These are phyloP conservation scores for Capsicum pubescens DNA, from an alignment of 257 asterid genomes.

Conservation along the genomic window DNA sequence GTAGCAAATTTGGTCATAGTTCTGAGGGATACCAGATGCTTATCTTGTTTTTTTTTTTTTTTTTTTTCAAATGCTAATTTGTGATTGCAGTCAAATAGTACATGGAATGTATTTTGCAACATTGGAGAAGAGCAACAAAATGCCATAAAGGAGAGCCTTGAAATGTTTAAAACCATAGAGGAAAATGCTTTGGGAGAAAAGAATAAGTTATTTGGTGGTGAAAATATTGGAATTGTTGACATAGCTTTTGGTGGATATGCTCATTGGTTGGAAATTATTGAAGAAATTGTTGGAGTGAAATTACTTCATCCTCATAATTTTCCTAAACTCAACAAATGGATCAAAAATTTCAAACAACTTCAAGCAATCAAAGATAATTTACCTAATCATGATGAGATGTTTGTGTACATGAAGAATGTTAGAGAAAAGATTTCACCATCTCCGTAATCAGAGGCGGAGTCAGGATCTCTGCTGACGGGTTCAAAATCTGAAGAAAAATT, in stretches of 20 bases:
- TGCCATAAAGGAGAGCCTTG: constrained; percentile 7
- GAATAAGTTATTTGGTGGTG: constrained; percentile 14
- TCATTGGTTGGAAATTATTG: constrained; percentile 22
- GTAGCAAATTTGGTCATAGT: too few relatives aligned
- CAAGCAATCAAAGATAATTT: neutral
- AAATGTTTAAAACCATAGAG: constrained; percentile 15
- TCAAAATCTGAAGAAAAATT: too few relatives aligned
- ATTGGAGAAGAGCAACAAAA: constrained; percentile 24
- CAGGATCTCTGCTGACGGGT: too few relatives aligned
- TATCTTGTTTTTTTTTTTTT: neutral
- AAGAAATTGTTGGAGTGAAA: constrained; percentile 18
- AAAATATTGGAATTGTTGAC: constrained; percentile 19
- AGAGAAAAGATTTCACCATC: constrained; percentile 12
- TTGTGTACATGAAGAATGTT: constrained; percentile 24
- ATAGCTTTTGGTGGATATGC: constrained; percentile 21
- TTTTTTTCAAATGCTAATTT: neutral
- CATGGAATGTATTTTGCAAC: constrained; percentile 23
- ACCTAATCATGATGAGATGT: constrained; percentile 35
- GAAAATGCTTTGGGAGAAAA: constrained; percentile 23
- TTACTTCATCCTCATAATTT: neutral
- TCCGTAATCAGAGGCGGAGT: neutral
- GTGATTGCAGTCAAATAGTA: neutral
- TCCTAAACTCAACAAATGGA: neutral
- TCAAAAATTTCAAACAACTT: neutral
- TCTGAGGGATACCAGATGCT: too few relatives aligned